Base-by-base conservation (phyloP, 139 green algal species). In the Yamagishiella unicocca region DNA sequence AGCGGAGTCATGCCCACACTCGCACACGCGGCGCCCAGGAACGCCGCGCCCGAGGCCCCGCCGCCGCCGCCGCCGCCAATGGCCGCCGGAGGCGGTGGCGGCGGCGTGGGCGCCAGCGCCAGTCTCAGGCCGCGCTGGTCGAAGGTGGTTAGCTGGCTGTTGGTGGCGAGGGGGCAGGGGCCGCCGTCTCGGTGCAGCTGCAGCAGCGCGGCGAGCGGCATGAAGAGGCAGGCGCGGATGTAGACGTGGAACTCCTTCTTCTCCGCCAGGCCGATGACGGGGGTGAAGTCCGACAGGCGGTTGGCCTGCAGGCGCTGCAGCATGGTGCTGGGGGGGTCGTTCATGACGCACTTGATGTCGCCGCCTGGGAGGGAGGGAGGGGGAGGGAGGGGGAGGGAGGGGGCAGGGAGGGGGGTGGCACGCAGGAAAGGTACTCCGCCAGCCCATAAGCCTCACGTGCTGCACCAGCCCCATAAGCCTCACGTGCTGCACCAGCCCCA, bases 301-400 rank as follows among this genome's bases (percentile, higher is more conserved):
- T 70, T 75, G 45, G 82, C 82, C 82, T 87, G 82, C n/a, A 87
- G 82, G 37, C 82, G 82, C 67, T 87, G 82, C 67, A 87, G 67
- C 82, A 87, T 87, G 67, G 82, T 87, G 67, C 40, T 66, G 67
- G 82, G 82, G 8, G 82, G 67, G 82, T 87, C 82, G 68, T 87
- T 87, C 82, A 87, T 87, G 9, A 87, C 82, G 22, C 82, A 87
- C 45, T 80, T 79, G 66, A 87, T 87, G 82, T 87, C 82, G 37
- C 35, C 50, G 53, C 82, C 82, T 87, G 81, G 8, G 35, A 31
- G 61, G 8, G n/a, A n/a, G n/a, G n/a, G n/a, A n/a, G n/a, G n/a
- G n/a, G n/a, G n/a, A n/a, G n/a, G n/a, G n/a, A n/a, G n/a, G n/a
- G n/a, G n/a, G n/a, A n/a, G n/a, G n/a, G n/a, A n/a, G n/a, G n/a